Base-by-base conservation (phyloP, 345 rosid genomes). In the Sapria himalayana region DNA sequence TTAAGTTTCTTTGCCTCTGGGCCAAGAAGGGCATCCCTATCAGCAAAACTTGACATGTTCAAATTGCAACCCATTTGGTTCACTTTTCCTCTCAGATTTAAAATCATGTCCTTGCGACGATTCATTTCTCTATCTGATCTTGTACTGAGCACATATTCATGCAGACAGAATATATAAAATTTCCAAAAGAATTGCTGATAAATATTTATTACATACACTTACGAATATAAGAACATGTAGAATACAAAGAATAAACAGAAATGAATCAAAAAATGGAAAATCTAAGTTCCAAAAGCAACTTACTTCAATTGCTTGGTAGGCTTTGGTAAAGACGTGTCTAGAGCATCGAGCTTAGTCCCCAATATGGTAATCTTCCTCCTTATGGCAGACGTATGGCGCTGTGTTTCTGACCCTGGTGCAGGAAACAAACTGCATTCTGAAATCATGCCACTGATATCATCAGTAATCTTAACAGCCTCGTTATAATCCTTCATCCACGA, bases 71-170 rank as follows among this genome's bases (percentile, higher is more conserved):
- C 95, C 93, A 82, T 79, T 61, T 82, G 93, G 52, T 56, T 76
- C 15, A 72, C 76, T 58, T 73, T 78, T 19, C 78, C 57, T 52
- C 79, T 74, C 64, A 82, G 37, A 62, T 76, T 79, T 19, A 69
- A 61, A 37, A 72, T 59, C 92, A 74, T 71, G 57, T 89, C 98
- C 64, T 61, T 84, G 37, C 98, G 93, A 24, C 84, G 79, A 52
- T 89, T 89, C 76, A 82, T 73, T 72, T 89, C 98, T 59, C 74
- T 89, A 58, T 77, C 95, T 3, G 95, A 70, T 45, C 95, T 89
- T 25, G 9, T 10, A 61, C 14, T n/a, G n/a, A n/a, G n/a, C n/a
- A n/a, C n/a, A n/a, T n/a, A n/a, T n/a, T n/a, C n/a, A n/a, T n/a
- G n/a, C n/a, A n/a, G n/a, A n/a, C n/a, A n/a, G n/a, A n/a, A n/a